Base-by-base conservation (phyloP, 768 basidiomycete species). In the Pleurotus ostreatus region DNA sequence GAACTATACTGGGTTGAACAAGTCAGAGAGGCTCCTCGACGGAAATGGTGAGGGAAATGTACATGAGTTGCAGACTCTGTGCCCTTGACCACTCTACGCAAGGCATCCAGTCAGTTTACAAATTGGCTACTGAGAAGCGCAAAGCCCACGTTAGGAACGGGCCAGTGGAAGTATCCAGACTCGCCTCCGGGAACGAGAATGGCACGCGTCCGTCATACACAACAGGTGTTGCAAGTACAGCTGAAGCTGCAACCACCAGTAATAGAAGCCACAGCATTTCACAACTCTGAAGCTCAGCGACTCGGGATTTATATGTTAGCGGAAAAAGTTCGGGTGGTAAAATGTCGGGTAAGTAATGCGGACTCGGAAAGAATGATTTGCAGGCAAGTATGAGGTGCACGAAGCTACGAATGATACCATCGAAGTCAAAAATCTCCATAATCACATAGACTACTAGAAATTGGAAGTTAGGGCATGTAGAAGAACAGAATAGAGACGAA, bases 151-250 rank as follows among this genome's bases (percentile, higher is more conserved):
- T 82, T 40, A 83, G 60, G 62, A 77, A 85, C 9, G 82, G 82
- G 5, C 78, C 80, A 7, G 66, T 69, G 1, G 78, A 80, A 3
- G 63, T 65, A 59, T 84, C 74, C 30, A 85, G 66, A 51, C 77
- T 73, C 8, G 68, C 65, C n/a, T 62, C 57, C 0, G 72, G 74
- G 55, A 80, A 71, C 44, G 71, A 73, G 51, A 71, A 73, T 0
- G 77, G 76, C 3, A 78, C 79, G 7, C 82, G 23, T 3, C 85
- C 82, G 60, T 85, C 82, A 61, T 74, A 84, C 15, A 85, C 66
- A 34, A 82, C 57, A 26, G 63, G 58, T 7, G 60, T 56, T 23
- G 58, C 62, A 16, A 57, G 13, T 16, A 54, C 54, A 13, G 39
- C 41, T 13, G 39, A 34, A 44, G 47, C 22, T 43, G 6, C 44